phyloP scores from a whole-genome alignment of 768 basidiomycete genomes.

The Psilocybe cubensis region DNA sequence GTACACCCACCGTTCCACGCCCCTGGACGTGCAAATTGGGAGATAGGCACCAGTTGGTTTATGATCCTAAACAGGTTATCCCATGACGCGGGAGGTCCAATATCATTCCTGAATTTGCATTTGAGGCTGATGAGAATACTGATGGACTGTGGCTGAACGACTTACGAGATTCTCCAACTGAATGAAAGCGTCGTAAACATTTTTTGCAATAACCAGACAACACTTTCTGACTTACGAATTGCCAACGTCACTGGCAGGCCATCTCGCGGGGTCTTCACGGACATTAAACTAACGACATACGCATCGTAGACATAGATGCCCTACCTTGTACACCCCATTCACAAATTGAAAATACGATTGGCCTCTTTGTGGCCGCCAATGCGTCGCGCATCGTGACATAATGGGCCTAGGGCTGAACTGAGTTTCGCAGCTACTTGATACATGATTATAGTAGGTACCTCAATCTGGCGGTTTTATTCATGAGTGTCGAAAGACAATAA shows the following conservation, averaged over 20 bases:
- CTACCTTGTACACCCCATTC: conserved; percentile 49
- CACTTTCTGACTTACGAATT: conserved; percentile 39
- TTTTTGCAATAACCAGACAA: background rate
- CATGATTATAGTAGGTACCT: conserved; percentile 28
- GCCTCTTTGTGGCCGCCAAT: conserved; percentile 43
- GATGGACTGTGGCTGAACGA: conserved; percentile 1
- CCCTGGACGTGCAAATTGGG: conserved; percentile 49
- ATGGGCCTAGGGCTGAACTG: conserved; percentile 32
- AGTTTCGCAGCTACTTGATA: background rate
- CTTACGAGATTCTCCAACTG: conserved; percentile 50
- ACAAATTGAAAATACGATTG: conserved; percentile 56
- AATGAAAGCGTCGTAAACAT: background rate
- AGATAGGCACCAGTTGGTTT: conserved; percentile 54
- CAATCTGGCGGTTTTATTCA: conserved; percentile 28
- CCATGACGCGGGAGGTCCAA: conserved; percentile 50
- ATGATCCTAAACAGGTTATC: conserved; percentile 53
- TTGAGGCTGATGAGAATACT: background rate
- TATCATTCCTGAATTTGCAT: conserved; percentile 42
- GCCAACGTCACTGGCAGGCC: conserved; percentile 47
- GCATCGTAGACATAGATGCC: background rate
- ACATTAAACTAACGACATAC: background rate
- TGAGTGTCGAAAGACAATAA: background rate
- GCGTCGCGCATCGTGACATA: conserved; percentile 51
- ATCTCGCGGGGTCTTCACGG: conserved; percentile 47
- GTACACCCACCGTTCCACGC: conserved; percentile 40